These are phyloP conservation scores for Colletotrichum sp. DNA, from an alignment of 2,329 filamentous ascomycete genomes.

Conservation along the genomic window DNA sequence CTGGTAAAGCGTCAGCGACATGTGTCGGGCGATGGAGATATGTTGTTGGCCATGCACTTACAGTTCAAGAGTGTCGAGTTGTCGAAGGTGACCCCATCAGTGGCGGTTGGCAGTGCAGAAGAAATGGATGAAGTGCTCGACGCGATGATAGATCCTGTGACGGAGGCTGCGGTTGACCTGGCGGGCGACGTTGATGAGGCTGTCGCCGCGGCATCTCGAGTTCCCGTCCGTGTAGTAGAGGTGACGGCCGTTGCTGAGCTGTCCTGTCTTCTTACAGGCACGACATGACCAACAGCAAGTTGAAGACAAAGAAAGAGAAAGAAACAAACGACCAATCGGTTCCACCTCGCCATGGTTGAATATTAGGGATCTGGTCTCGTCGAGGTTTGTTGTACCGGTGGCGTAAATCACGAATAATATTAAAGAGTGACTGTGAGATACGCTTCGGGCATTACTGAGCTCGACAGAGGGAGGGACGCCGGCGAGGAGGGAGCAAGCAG, in stretches of 20 bases:
- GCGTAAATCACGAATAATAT: background rate
- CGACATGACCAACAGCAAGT: conserved; percentile 37
- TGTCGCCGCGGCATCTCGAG: background rate
- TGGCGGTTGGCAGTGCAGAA: conserved; percentile 5
- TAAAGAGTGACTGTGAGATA: background rate
- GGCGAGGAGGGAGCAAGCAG: background rate
- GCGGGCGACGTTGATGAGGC: background rate
- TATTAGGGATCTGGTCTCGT: background rate
- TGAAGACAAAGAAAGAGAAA: conserved; percentile 44
- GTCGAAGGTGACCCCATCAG: conserved; percentile 25
- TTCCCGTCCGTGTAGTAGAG: conserved; percentile 6
- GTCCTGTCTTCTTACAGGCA: conserved; percentile 39
- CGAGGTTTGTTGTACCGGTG: background rate
- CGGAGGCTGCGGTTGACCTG: background rate
- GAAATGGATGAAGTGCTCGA: background rate
- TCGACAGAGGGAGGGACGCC: background rate
- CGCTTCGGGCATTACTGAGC: background rate
- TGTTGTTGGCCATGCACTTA: conserved; percentile 24
- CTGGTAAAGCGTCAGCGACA: conserved; percentile 33
- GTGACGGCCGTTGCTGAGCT: conserved; percentile 26
- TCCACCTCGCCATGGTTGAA: conserved; percentile 26
- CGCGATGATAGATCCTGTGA: background rate
- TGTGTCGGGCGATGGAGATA: background rate
- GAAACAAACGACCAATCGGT: conserved; percentile 41
- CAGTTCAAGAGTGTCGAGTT: conserved; percentile 38